Conservation (phyloP, 495 filamentous ascomycete species). For the Mycothermus thermophilus region DNA sequence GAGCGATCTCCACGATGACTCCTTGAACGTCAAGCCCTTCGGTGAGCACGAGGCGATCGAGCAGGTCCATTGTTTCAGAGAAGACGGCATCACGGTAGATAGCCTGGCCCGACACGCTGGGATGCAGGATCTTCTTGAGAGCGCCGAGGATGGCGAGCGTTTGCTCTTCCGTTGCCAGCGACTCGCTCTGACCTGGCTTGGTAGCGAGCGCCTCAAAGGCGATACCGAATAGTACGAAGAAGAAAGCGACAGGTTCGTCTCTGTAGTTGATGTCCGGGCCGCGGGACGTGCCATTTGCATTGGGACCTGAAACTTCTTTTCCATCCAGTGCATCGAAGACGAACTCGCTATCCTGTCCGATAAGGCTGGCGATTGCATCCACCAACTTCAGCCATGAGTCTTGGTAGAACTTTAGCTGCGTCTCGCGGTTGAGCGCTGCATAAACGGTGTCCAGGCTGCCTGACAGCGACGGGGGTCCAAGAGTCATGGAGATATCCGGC, state of each 20-base stretch:
- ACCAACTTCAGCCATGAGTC: constrained; percentile 94
- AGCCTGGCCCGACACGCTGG: constrained; percentile 88
- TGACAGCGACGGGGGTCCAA: constrained; percentile 58
- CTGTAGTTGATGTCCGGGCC: constrained; percentile 83
- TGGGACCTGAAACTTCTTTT: constrained; percentile 45
- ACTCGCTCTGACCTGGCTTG: constrained; percentile 53
- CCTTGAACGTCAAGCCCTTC: constrained; percentile 81
- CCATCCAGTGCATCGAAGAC: constrained; percentile 94
- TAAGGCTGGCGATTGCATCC: constrained; percentile 92
- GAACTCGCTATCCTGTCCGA: constrained; percentile 93
- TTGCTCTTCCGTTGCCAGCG: constrained; percentile 58
- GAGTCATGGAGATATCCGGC: constrained; percentile 83
- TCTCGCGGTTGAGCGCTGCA: constrained; percentile 85
- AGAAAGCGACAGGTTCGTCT: constrained; percentile 96
- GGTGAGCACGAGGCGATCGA: constrained; percentile 85
- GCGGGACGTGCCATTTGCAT: constrained; percentile 36
- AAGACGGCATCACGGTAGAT: constrained; percentile 95
- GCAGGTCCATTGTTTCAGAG: constrained; percentile 89
- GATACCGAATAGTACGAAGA: constrained; percentile 94
- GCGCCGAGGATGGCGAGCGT: constrained; percentile 82
- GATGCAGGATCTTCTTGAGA: constrained; percentile 85
- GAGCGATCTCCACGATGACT: constrained; percentile 83
- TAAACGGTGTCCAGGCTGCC: constrained; percentile 82
- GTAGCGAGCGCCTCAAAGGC: constrained; percentile 89
- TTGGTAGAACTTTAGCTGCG: constrained; percentile 90